Base-by-base conservation (phyloP, 2,329 filamentous ascomycete genomes). In the Aspergillus japonicus region DNA sequence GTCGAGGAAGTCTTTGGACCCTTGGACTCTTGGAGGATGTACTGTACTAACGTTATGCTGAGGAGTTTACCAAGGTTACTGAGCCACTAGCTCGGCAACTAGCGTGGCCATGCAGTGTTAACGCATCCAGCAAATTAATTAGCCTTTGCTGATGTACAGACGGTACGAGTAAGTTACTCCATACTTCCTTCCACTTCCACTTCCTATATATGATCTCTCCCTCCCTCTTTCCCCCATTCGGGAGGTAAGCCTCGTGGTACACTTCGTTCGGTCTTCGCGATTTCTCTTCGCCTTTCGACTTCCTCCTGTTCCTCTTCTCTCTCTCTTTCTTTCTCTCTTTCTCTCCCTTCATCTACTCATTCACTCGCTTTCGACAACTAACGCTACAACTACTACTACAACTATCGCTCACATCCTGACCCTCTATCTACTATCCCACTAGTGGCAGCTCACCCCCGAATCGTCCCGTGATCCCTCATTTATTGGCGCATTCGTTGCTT, bases 381-480 rank as follows among this genome's bases (percentile, higher is more conserved):
- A 4, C 14, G 16, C 33, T 35, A 35, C 33, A 1, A 16, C 33
- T 11, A 16, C 33, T 16, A 16, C 33, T 35, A 16, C 33, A 4
- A 35, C 14, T 35, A 35, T 35, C 8, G 54, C 42, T 35, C 50
- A 49, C 49, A 29, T 51, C 60, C 39, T 21, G 31, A 54, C 55
- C 48, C 42, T 35, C 24, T 35, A 39, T 50, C 16, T 50, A 35
- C 48, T 35, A 56, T 39, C 47, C 54, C 49, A 47, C 57, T 49
- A 50, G 59, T 54, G 56, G 59, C 49, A 56, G 56, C 56, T 50
- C 16, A 50, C 35, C 47, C 54, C 44, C 51, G 56, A 50, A 23
- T 56, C 56, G 51, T 56, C 60, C 60, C 26, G 56, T 56, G 54
- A 58, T 64, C 62, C 51, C 54, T 64, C 62, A 58, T 64, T 62